Conservation (phyloP, 495 filamentous ascomycete genomes). For the Rostrohypoxylon terebratum region DNA sequence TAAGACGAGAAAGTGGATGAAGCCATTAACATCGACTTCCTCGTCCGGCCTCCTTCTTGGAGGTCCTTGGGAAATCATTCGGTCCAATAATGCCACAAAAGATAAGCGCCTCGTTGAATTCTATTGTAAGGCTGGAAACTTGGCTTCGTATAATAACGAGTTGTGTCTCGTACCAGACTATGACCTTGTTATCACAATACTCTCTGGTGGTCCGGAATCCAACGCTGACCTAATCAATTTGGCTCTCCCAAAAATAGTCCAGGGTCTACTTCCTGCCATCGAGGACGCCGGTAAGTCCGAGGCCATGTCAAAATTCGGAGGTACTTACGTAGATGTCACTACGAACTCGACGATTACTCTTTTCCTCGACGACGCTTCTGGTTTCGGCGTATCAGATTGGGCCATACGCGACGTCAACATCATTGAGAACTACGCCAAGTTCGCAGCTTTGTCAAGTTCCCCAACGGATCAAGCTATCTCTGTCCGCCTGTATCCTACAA, state of each 20-base stretch:
- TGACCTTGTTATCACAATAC: slow-evolving; percentile 61
- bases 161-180: slow-evolving; percentile 65
- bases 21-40: slow-evolving; percentile 62
- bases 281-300: slow-evolving; percentile 61
- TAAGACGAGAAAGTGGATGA: slow-evolving; percentile 67
- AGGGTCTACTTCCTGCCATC: slow-evolving; percentile 56
- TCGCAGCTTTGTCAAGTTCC: slow-evolving; percentile 38
- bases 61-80: slow-evolving; percentile 68
- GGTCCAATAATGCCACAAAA: slow-evolving; percentile 49
- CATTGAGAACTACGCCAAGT: slow-evolving; percentile 49
- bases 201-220: slow-evolving; percentile 54
- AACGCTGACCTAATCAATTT: slow-evolving; percentile 38
- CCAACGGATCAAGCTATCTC: slow-evolving; percentile 30
- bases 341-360: slow-evolving; percentile 60
- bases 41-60: slow-evolving; percentile 59
- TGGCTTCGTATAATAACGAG: slow-evolving; percentile 59
- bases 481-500: slow-evolving; percentile 51
- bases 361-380: slow-evolving; percentile 56
- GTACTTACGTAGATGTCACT: slow-evolving; percentile 51
- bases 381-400: slow-evolving; percentile 57
- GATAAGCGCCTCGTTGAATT: slow-evolving; percentile 60
- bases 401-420: slow-evolving; percentile 57
- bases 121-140: slow-evolving; percentile 68
- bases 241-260: slow-evolving; percentile 52
- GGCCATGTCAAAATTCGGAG: slow-evolving; percentile 52